Conservation (phyloP, 140 eudicot genomes). For the Erigeron philadelphicus region DNA sequence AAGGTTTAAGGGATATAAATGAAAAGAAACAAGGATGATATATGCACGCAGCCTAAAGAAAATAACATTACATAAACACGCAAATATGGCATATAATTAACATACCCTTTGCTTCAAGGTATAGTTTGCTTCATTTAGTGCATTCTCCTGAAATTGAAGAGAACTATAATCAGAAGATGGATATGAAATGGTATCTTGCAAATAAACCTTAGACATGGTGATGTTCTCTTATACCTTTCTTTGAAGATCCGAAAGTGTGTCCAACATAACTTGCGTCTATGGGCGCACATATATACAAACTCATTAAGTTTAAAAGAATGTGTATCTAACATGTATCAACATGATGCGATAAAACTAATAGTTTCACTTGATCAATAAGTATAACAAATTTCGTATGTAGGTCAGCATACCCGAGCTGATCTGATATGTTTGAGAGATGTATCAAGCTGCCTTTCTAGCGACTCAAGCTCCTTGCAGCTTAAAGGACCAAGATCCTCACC, state of each 20-base stretch:
- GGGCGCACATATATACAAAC: background rate
- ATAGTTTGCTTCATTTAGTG: slow-evolving; percentile 79
- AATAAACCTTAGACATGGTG: background rate
- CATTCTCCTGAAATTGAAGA: slow-evolving; percentile 52
- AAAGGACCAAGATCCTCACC: slow-evolving; percentile 98
- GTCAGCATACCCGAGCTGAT: slow-evolving; percentile 65
- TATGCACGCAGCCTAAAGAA: background rate
- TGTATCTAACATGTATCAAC: background rate
- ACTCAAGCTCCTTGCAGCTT: slow-evolving; percentile 92
- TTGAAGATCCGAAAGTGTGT: slow-evolving; percentile 80
- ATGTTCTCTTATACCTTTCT: slow-evolving; percentile 51
- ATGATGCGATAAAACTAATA: background rate
- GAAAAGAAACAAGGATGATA: background rate
- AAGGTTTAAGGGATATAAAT: background rate
- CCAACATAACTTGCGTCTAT: slow-evolving; percentile 93
- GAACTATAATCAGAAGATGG: background rate
- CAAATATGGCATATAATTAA: background rate
- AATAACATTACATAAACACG: background rate
- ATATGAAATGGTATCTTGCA: background rate
- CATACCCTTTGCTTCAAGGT: slow-evolving; percentile 81
- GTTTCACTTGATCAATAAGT: background rate
- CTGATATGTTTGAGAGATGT: slow-evolving; percentile 80
- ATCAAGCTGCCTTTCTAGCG: slow-evolving; percentile 85
- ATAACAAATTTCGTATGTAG: background rate
- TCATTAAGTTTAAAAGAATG: no score